These are phyloP conservation scores for Phytophthora melonis DNA, from an alignment of 352 stramenopile species.

Conservation along the genomic window DNA sequence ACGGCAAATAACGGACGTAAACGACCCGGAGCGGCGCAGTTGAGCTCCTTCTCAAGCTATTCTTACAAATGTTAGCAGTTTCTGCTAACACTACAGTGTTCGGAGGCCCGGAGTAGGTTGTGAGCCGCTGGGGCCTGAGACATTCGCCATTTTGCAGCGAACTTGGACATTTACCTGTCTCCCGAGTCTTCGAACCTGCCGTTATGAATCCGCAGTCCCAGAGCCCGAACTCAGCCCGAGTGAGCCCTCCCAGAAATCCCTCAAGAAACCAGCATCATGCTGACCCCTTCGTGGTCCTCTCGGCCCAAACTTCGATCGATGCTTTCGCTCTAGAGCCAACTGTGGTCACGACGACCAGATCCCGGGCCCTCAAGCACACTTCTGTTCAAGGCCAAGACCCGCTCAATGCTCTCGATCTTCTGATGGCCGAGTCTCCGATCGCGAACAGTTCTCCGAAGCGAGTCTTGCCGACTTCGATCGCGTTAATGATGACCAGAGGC, in stretches of 20 bases:
- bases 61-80: slow-evolving; percentile 26
- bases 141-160: slow-evolving; percentile 32
- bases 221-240: neutral
- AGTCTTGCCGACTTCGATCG: slow-evolving; percentile 28
- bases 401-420: slow-evolving; percentile 2
- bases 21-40: slow-evolving; percentile 1
- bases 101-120: slow-evolving; percentile 4
- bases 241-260: neutral
- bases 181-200: slow-evolving; percentile 3
- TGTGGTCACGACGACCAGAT: slow-evolving; percentile 6
- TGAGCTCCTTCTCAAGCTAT: slow-evolving; percentile 25
- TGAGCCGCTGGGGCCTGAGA: slow-evolving; percentile 13
- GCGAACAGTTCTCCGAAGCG: slow-evolving; percentile 1
- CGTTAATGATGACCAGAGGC: slow-evolving; percentile 23
- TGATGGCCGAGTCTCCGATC: slow-evolving; percentile 6
- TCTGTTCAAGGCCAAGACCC: slow-evolving; percentile 15
- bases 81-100: slow-evolving; percentile 12
- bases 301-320: neutral
- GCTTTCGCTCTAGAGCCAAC: slow-evolving; percentile 9
- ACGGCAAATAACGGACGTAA: slow-evolving; percentile 39
- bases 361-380: neutral
- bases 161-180: slow-evolving; percentile 10
- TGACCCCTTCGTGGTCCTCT: slow-evolving; percentile 7
- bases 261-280: slow-evolving; percentile 1
- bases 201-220: slow-evolving; percentile 16